Percentiles rank a stretch among this genome's conserved stretches.
Conservation (phyloP, 176 grass and related monocot genomes). For the Avena atlantica region DNA sequence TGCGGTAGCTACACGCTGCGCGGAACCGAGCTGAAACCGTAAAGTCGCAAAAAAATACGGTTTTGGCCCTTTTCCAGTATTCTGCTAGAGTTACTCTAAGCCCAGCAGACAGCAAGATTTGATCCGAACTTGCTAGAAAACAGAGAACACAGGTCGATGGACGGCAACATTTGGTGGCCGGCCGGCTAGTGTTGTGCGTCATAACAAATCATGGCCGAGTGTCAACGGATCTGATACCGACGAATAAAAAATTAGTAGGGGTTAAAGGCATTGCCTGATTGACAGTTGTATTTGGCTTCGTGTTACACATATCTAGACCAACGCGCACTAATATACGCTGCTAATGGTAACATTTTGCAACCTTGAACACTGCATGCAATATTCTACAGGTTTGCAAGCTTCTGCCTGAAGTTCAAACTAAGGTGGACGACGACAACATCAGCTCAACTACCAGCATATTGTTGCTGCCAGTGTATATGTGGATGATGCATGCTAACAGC, state of each 20-base stretch:
- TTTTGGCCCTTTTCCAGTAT: too few species aligned
- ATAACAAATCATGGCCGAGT: constrained; percentile 22
- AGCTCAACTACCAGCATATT: constrained; percentile 10
- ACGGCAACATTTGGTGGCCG: neutral
- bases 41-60: too few species aligned
- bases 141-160: too few species aligned
- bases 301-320: neutral
- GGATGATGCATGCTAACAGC: neutral
- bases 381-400: neutral
- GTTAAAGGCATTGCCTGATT: constrained; percentile 2
- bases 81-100: too few species aligned
- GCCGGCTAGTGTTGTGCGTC: neutral
- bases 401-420: neutral
- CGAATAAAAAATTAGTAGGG: too few species aligned
- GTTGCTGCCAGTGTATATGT: neutral
- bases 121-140: too few species aligned
- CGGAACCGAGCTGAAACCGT: too few species aligned
- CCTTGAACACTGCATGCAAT: neutral
- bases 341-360: neutral
- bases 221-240: too few species aligned
- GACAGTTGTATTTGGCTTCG: constrained; percentile 29
- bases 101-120: too few species aligned
- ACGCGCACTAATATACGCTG: neutral
- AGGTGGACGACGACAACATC: neutral
- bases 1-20: too few species aligned